Percentiles rank a stretch among this genome's conserved stretches.
Evolutionary conservation across 1,139 yeast genomes (phyloP).

Genomic region (Lodderomyces beijingensis): DNA sequence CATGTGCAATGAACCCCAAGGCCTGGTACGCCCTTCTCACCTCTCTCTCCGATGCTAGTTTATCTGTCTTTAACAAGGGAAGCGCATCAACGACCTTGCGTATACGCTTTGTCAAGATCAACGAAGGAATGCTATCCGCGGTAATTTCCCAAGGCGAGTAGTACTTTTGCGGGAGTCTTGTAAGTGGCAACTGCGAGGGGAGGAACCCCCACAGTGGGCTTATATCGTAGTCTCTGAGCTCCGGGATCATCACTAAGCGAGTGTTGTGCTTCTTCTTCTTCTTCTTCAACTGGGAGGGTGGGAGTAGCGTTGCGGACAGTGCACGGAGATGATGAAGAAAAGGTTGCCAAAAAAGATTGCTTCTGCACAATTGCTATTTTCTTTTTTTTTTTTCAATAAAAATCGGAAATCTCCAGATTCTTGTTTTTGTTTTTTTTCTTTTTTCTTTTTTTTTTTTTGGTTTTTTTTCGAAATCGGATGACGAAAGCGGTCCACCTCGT

Average conservation of each 20-base stretch:
- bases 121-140: slow-evolving; percentile 63
- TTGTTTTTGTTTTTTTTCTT: not conserved
- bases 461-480: not conserved
- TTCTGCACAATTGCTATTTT: no score
- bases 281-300: no score
- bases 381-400: no score
- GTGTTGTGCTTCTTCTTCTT: no score
- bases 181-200: slow-evolving; percentile 64
- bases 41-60: slow-evolving; percentile 44
- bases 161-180: slow-evolving; percentile 54
- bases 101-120: slow-evolving; percentile 62
- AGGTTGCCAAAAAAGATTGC: no score
- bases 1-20: slow-evolving; percentile 77
- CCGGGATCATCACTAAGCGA: slow-evolving; percentile 3
- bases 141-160: slow-evolving; percentile 77
- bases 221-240: slow-evolving; percentile 60
- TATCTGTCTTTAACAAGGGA: slow-evolving; percentile 47
- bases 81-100: slow-evolving; percentile 57
- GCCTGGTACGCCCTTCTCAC: slow-evolving; percentile 77
- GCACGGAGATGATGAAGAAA: no score
- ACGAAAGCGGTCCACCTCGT: not conserved
- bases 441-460: not conserved
- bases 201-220: slow-evolving; percentile 72
- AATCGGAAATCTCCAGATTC: slow-evolving; percentile 1
- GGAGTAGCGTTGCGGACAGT: no score